A percentile compares a stretch with the other conserved stretches of the same genome.
Conservation (phyloP, 768 basidiomycete genomes). For the Tephrocybe sp. region DNA sequence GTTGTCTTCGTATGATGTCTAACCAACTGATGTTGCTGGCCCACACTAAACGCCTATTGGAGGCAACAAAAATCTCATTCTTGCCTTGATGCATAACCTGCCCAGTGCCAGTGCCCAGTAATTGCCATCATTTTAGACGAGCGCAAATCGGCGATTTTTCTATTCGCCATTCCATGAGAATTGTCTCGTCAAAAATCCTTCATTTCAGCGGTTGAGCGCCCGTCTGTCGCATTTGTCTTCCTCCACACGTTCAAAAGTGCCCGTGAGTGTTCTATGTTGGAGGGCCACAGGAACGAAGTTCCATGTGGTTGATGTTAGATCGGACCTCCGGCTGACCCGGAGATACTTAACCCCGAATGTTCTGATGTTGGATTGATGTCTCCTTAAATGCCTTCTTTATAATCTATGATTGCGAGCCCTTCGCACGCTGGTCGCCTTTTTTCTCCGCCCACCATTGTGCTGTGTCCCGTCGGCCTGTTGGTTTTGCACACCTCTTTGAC, state of each 20-base stretch:
- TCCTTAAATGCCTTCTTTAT: constrained; percentile 1
- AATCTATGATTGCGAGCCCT: neutral
- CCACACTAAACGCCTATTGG: neutral
- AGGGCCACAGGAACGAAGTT: constrained; percentile 1
- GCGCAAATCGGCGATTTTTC: neutral
- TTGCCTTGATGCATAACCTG: no score
- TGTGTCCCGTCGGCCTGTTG: neutral
- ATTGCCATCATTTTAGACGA: neutral
- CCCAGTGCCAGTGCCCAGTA: no score
- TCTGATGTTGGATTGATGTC: constrained; percentile 3
- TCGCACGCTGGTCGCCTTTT: constrained; percentile 3
- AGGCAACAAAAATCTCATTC: no score
- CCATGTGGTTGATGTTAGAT: constrained; percentile 8
- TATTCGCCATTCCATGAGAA: neutral
- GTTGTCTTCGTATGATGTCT: neutral
- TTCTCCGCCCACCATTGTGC: neutral
- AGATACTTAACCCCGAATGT: constrained; percentile 14
- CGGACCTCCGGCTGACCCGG: constrained; percentile 10
- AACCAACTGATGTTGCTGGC: neutral
- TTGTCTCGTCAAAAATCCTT: neutral
- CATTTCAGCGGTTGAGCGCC: neutral
- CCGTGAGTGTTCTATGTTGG: neutral
- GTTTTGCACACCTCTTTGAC: neutral
- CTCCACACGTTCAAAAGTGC: neutral
- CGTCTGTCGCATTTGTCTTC: neutral